phyloP scores from a whole-genome alignment of 352 stramenopile genomes.

The Phytophthora brassicae region DNA sequence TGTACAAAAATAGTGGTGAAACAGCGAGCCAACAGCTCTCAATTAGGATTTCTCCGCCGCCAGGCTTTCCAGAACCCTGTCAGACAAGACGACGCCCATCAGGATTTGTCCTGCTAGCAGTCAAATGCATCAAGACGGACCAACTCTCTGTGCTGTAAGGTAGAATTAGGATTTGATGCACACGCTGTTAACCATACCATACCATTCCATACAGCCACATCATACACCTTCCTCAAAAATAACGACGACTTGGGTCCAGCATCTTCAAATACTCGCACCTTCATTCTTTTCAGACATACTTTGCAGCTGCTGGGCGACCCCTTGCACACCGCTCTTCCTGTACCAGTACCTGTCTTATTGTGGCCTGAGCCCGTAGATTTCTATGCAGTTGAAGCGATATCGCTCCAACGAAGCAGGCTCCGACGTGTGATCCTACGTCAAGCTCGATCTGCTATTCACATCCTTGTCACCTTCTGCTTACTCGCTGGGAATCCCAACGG shows the following conservation, averaged over 20 bases:
- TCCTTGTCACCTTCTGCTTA: conserved; percentile 28
- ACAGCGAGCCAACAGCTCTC: conserved; percentile 22
- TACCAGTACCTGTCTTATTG: conserved; percentile 2
- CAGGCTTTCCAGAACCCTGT: conserved; percentile 2
- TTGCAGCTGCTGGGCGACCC: conserved; percentile 7
- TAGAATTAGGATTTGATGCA: too few species aligned
- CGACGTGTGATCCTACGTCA: not conserved
- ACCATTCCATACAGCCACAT: not conserved
- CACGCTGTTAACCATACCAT: conserved; percentile 4
- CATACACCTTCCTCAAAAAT: not conserved
- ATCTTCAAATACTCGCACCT: conserved; percentile 24
- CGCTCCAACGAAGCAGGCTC: conserved; percentile 5
- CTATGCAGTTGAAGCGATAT: conserved; percentile 18
- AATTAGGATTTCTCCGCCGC: conserved; percentile 26
- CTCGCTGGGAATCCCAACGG: conserved; percentile 78
- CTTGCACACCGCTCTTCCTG: conserved; percentile 1
- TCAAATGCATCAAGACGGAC: not conserved
- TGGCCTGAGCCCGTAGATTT: not conserved
- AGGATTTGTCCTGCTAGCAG: not conserved
- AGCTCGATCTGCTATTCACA: conserved; percentile 10
- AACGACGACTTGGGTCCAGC: not conserved
- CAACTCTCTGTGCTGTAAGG: not conserved
- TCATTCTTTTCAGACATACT: conserved; percentile 28
- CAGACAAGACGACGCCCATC: conserved; percentile 4
- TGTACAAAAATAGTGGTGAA: conserved; percentile 39